Evolutionary conservation across 2,329 filamentous ascomycete species (phyloP), one percentile per base, ranked within the genome.

Genomic region (Aspergillus sp.): DNA sequence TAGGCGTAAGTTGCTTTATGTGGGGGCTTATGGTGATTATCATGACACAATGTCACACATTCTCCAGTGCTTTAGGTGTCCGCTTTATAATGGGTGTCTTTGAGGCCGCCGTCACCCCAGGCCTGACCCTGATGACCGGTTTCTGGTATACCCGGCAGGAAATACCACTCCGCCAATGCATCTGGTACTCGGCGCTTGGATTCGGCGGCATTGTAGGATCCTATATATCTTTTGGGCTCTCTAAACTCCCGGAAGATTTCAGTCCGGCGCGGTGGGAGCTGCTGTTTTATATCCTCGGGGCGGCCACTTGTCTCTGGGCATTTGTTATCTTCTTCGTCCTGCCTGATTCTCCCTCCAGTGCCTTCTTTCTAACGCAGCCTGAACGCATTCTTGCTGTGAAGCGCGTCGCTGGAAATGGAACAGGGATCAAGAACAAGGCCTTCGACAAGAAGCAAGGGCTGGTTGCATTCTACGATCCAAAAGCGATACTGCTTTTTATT

Each of bases 111-210:
- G 59, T 58, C 3, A 58, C 56, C 1, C 59, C 59, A 3, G 51
- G 59, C 2, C 46, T 61, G 3, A 61, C 55, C 2, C 42, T 61
- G 27, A 61, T 61, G 56, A 58, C 59, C 13, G 56, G 59, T 6
- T 61, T 61, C 41, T 61, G 59, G 59, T 61, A 61, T 17, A 61
- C 59, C 3, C 59, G 59, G 4, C 45, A 48, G 7, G 59, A 61
- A 37, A 61, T 61, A 13, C 56, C 59, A 37, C 55, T 61, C 3
- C 55, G 59, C 4, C 56, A 58, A 33, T 61, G 59, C 27, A 61
- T 61, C 8, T 61, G 56, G 56, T 61, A 56, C 44, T 61, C 59
- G 4, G 15, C 59, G 2, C 34, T 61, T 5, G 59, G 59, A 5
- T 61, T 51, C 55, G 59, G 45, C 4, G 59, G 59, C 4, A 61